Conservation (phyloP, 768 basidiomycete genomes). For the Phylloporus arenicola region DNA sequence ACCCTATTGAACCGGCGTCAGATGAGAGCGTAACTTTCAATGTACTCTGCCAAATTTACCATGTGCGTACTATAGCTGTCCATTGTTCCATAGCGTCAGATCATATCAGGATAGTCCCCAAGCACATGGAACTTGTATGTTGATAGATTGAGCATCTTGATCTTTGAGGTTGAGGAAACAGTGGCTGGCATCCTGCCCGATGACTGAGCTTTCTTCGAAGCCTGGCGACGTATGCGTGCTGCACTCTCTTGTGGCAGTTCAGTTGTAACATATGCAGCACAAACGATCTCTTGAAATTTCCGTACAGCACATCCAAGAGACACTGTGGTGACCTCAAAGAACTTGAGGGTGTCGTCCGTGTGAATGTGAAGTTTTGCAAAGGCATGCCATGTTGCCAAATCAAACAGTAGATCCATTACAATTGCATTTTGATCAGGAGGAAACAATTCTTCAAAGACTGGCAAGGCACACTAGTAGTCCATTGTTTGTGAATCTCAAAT, state of each 20-base stretch:
- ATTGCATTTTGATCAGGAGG: background rate
- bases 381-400: background rate
- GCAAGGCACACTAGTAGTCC: background rate
- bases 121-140: too few species aligned
- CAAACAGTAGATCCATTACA: background rate
- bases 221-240: background rate
- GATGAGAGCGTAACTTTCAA: background rate
- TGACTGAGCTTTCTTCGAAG: too few species aligned
- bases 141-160: too few species aligned
- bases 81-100: background rate
- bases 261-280: background rate
- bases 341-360: background rate
- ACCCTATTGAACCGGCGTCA: background rate
- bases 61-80: background rate
- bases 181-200: background rate
- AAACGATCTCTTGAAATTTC: background rate
- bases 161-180: background rate
- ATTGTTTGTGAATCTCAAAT: too few species aligned
- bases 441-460: background rate
- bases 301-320: background rate
- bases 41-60: background rate
- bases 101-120: too few species aligned
- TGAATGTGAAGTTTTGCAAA: background rate
- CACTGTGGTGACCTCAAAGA: background rate
- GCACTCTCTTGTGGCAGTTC: background rate